Evolutionary conservation across 2,329 filamentous ascomycete genomes (phyloP).

Genomic region (Metarhizium humberi): DNA sequence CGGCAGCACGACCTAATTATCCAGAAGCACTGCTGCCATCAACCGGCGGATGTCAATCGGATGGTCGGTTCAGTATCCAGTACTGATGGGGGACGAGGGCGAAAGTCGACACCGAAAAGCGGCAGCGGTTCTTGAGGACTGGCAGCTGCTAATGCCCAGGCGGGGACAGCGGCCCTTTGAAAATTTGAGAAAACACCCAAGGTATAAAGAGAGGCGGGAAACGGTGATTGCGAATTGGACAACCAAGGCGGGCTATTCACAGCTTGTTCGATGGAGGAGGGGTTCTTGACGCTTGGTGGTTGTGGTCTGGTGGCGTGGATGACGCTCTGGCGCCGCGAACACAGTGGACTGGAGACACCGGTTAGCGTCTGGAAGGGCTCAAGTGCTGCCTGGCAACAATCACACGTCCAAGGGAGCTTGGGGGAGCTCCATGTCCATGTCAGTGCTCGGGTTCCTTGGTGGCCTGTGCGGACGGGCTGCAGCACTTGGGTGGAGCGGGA

Average conservation of each 20-base stretch:
- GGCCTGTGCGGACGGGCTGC: not conserved
- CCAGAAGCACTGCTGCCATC: slow-evolving; percentile 6
- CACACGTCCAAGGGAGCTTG: not conserved
- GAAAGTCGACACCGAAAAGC: slow-evolving; percentile 4
- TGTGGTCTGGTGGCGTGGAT: not conserved
- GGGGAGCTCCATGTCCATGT: not conserved
- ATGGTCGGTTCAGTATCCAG: not conserved
- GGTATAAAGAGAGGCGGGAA: not conserved
- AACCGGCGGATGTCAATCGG: slow-evolving; percentile 3
- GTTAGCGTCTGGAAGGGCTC: not conserved
- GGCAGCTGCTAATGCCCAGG: not conserved
- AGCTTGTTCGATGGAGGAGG: not conserved
- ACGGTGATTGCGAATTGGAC: not conserved
- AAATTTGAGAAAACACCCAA: not conserved
- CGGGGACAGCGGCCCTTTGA: not conserved
- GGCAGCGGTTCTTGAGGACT: not conserved
- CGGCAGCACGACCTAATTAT: slow-evolving; percentile 9
- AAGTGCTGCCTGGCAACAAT: not conserved
- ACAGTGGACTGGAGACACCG: too few species aligned
- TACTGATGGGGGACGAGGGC: not conserved
- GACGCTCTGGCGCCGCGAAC: not conserved
- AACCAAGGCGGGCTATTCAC: not conserved
- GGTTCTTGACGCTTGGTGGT: not conserved
- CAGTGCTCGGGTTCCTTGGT: not conserved
- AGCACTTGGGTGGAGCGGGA: not conserved